A percentile compares a stretch with the other conserved stretches of the same genome.
Evolutionary conservation across 805 yeast genomes (phyloP).

Genomic region (Babjeviella inositovora): DNA sequence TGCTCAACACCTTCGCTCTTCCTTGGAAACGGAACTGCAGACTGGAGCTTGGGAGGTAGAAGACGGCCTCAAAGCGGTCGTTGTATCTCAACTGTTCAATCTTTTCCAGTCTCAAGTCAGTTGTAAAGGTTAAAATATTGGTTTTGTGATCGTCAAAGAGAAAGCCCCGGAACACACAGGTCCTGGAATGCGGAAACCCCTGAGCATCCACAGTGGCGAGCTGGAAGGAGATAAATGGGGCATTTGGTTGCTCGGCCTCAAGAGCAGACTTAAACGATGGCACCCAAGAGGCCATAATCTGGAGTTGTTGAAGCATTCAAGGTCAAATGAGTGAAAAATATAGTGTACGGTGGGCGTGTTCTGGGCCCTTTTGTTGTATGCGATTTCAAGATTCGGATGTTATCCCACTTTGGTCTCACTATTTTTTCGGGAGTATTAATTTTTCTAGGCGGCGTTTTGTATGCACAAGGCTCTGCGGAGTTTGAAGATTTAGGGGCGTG

Average conservation of each 20-base stretch:
- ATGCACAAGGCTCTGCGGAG: too few relatives aligned
- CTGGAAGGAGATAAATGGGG: constrained; percentile 45
- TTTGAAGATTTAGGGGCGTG: too few relatives aligned
- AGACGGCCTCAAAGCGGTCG: constrained; percentile 59
- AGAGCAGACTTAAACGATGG: constrained; percentile 43
- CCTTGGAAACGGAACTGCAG: constrained; percentile 70
- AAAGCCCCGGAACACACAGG: constrained; percentile 62
- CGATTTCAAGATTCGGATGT: too few relatives aligned
- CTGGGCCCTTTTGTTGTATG: too few relatives aligned
- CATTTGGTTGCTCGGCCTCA: constrained; percentile 21
- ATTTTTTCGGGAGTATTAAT: too few relatives aligned
- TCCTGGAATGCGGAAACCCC: constrained; percentile 48
- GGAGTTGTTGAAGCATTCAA: not conserved
- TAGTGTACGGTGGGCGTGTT: too few relatives aligned
- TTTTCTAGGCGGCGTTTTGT: too few relatives aligned
- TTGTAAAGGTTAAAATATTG: constrained; percentile 51
- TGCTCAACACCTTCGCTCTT: constrained; percentile 30
- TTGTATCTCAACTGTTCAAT: constrained; percentile 29
- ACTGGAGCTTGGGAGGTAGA: constrained; percentile 44
- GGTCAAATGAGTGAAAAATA: too few relatives aligned
- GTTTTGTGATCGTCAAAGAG: constrained; percentile 53
- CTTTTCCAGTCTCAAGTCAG: constrained; percentile 60
- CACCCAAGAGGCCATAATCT: constrained; percentile 58
- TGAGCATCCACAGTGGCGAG: constrained; percentile 46
- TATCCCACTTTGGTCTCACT: too few relatives aligned